phyloP scores from a whole-genome alignment of 177 flowering plant species.

The Vitis hybrid region DNA sequence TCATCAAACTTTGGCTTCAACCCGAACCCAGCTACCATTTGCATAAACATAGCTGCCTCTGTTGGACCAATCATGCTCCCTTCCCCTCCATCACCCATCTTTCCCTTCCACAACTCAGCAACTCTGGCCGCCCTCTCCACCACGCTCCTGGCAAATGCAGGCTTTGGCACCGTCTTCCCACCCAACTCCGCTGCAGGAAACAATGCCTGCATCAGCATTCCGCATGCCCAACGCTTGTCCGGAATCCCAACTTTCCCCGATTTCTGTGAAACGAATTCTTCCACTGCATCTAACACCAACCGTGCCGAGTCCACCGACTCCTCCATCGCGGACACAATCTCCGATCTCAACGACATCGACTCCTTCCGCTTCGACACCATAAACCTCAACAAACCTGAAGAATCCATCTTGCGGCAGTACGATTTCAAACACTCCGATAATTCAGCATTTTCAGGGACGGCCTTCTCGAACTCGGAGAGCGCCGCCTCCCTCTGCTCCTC shows the following conservation, averaged over 20 bases:
- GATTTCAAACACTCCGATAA: constrained; percentile 29
- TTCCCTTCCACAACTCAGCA: constrained; percentile 40
- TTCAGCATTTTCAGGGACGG: constrained; percentile 1
- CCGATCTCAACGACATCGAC: constrained; percentile 26
- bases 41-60: constrained; percentile 63
- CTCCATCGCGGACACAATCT: constrained; percentile 28
- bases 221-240: constrained; percentile 65
- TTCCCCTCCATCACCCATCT: constrained; percentile 23
- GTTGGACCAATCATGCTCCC: constrained; percentile 32
- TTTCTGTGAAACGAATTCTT: constrained; percentile 34
- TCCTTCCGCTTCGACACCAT: constrained; percentile 49
- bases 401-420: constrained; percentile 50
- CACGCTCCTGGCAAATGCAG: constrained; percentile 24
- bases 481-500: constrained; percentile 36
- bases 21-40: constrained; percentile 48
- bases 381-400: constrained; percentile 36
- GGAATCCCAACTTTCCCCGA: constrained; percentile 29
- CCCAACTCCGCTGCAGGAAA: constrained; percentile 21
- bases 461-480: constrained; percentile 30
- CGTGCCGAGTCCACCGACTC: constrained; percentile 53
- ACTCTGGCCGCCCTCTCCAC: constrained; percentile 36
- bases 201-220: constrained; percentile 41
- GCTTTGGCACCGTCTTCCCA: constrained; percentile 8
- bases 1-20: constrained; percentile 42
- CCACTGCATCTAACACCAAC: constrained; percentile 49